Conservation (phyloP, 331 rosid genomes). For the Saraca asoca region DNA sequence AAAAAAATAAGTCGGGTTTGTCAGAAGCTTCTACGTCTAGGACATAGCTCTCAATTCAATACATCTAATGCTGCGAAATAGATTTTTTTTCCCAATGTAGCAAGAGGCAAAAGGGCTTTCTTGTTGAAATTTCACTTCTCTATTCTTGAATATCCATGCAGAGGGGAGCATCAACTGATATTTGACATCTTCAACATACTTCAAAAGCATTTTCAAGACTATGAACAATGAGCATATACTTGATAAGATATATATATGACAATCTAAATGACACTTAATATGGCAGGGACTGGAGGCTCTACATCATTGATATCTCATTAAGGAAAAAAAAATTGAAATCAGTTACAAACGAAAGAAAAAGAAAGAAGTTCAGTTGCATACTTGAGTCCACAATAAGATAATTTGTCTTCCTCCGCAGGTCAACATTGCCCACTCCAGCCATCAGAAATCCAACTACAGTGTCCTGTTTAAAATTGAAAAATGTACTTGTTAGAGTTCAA, state of each 20-base stretch:
- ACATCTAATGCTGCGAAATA: no score
- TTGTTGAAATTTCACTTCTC: constrained; percentile 1
- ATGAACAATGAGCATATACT: background rate
- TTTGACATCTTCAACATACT: constrained; percentile 6
- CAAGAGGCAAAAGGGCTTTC: background rate
- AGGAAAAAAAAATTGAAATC: constrained; percentile 22
- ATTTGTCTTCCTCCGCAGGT: constrained; percentile 92
- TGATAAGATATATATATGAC: constrained; percentile 18
- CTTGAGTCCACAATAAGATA: constrained; percentile 93
- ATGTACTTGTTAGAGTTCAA: constrained; percentile 1
- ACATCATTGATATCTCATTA: constrained; percentile 8
- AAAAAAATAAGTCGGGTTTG: background rate
- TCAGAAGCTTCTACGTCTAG: no score
- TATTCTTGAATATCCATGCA: background rate
- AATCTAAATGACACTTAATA: constrained; percentile 14
- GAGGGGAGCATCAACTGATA: background rate
- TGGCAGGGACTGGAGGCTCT: constrained; percentile 20
- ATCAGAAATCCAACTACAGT: constrained; percentile 90
- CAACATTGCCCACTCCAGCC: constrained; percentile 97
- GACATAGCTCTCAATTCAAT: no score
- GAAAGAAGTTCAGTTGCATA: constrained; percentile 41
- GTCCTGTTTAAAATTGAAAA: constrained; percentile 53
- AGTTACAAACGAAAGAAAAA: constrained; percentile 2
- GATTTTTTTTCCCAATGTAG: background rate
- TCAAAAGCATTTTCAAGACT: constrained; percentile 14